A percentile compares a stretch with the other conserved stretches of the same genome.
Conservation (phyloP, 179 eudicot genomes). For the Silene vulgaris region DNA sequence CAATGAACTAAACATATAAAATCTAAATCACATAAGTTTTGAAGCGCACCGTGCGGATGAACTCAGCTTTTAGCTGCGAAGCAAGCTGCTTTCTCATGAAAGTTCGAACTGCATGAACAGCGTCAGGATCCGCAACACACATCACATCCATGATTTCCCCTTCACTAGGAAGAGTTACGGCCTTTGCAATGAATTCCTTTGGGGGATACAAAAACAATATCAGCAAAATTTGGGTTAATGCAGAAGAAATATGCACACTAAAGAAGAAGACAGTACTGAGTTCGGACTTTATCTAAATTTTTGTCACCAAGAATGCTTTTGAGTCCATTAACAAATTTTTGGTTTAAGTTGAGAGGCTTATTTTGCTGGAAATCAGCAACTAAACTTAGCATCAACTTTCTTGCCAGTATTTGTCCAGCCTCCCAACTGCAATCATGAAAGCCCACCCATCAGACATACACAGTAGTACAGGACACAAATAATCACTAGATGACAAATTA, state of each 20-base stretch:
- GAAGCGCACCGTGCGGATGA: conserved; percentile 50
- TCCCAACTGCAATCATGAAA: conserved; percentile 65
- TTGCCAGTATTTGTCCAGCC: conserved; percentile 80
- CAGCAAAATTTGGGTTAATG: conserved; percentile 5
- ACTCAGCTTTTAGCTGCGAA: conserved; percentile 59
- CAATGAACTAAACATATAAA: too few species aligned
- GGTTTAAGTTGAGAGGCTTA: conserved; percentile 60
- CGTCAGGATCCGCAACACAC: conserved; percentile 98
- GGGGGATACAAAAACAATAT: not conserved
- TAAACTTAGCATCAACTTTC: conserved; percentile 83
- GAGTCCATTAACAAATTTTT: conserved; percentile 73
- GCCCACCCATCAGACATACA: not conserved
- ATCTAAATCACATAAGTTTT: too few species aligned
- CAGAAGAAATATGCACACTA: not conserved
- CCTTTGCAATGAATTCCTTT: conserved; percentile 88
- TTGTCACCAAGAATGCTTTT: conserved; percentile 63
- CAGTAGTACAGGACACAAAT: too few species aligned
- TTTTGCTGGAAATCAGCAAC: conserved; percentile 82
- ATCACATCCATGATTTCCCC: conserved; percentile 97
- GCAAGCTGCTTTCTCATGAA: conserved; percentile 89
- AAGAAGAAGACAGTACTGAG: not conserved
- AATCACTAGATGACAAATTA: too few species aligned
- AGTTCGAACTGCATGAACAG: conserved; percentile 80
- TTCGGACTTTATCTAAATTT: conserved; percentile 70
- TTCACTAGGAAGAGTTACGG: conserved; percentile 78